phyloP scores from a whole-genome alignment of 2,329 filamentous ascomycete genomes.

The Ramichloridium luteum region DNA sequence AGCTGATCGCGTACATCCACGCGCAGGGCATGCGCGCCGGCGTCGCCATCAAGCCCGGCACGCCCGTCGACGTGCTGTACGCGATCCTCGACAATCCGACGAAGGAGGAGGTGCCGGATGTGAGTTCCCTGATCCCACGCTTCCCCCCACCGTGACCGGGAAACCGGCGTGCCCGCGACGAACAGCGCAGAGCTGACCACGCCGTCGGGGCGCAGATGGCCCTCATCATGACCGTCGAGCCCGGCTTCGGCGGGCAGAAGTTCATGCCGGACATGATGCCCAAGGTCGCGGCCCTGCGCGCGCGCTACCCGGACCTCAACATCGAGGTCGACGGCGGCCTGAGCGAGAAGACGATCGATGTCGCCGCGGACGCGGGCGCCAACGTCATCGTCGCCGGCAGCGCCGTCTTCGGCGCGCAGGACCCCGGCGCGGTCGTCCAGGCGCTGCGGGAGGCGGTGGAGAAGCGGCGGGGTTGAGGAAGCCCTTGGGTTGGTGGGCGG shows the following conservation, averaged over 20 bases:
- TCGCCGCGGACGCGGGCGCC: constrained; percentile 86
- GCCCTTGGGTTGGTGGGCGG: constrained; percentile 3
- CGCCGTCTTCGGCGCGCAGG: constrained; percentile 84
- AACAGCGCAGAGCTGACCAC: background rate
- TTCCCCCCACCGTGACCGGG: no score
- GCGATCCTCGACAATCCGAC: constrained; percentile 67
- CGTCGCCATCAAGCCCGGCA: constrained; percentile 90
- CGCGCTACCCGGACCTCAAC: constrained; percentile 79
- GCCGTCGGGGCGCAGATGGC: constrained; percentile 61
- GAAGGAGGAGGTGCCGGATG: constrained; percentile 72
- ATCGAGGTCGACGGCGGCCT: constrained; percentile 96
- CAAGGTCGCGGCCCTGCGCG: constrained; percentile 75
- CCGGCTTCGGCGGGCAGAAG: constrained; percentile 93
- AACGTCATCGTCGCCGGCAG: constrained; percentile 97
- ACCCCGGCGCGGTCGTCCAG: constrained; percentile 77
- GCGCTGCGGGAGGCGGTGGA: constrained; percentile 70
- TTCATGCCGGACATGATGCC: constrained; percentile 95
- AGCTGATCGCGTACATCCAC: constrained; percentile 85
- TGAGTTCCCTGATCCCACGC: no score
- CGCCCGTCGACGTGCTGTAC: constrained; percentile 81
- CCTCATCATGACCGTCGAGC: constrained; percentile 94
- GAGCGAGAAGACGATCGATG: constrained; percentile 77
- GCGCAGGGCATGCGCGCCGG: constrained; percentile 77
- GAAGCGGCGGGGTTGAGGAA: constrained; percentile 32
- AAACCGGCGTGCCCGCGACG: no score